Base-by-base conservation (phyloP, 768 basidiomycete genomes). In the Lentinula boryana region DNA sequence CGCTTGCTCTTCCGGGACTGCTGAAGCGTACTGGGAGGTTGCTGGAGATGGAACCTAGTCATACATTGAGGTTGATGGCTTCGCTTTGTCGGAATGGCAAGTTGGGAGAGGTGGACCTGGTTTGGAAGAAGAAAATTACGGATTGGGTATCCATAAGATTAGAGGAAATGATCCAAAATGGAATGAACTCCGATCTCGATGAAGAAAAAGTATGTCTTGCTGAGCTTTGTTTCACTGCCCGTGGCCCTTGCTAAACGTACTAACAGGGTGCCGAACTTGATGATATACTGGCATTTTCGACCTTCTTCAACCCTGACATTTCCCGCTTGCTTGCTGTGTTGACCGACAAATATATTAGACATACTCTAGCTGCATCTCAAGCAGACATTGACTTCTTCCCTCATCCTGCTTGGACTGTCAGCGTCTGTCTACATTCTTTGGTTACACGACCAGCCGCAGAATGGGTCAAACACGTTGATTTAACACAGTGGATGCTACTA, bases 1-100 rank as follows among this genome's bases (percentile, higher is more conserved):
- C 84, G 35, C 70, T 91, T 9, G 88, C 81, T 13, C 68, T 87
- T 2, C 87, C 89, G 1, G 70, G 78, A 12, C 67, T 91, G n/a
- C 65, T 84, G 13, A 83, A 82, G 64, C 73, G 75, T 33, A 82
- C 81, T 1, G 71, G 76, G 3, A 76, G 75, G 51, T 66, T 86
- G 21, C 66, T 85, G 13, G 74, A 82, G 31, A 61, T 65, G 5
- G 75, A 83, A n/a, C 76, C 81, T 4, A 67, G 67, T 41, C 63
- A 68, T 46, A 71, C 82, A 0, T 62, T 87, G 10, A 76, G 75
- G 18, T 74, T 89, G 60, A 71, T 88, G 15, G 81, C 83, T 0
- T 71, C 71, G 5, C 72, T 90, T 38, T 73, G 72, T 62, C 71
- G 72, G 52, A 68, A 72, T n/a, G 79, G 79, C 63, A 82, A 81